Conservation (phyloP, 805 yeast genomes). For the Metschnikowia shivogae region DNA sequence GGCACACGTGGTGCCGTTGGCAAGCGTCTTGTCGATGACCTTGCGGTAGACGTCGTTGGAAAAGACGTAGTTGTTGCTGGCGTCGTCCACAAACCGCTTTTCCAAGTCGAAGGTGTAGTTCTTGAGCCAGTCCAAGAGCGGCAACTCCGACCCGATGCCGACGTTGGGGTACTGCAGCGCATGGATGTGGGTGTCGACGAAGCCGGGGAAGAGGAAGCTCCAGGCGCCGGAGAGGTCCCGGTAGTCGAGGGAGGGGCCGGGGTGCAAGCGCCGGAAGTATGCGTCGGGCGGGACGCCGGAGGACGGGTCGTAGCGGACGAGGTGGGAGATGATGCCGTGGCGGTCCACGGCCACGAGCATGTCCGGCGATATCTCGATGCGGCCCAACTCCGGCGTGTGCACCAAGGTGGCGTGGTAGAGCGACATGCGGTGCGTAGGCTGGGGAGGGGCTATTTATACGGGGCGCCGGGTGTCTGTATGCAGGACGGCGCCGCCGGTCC, state of each 20-base stretch:
- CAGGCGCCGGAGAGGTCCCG: conserved; percentile 34
- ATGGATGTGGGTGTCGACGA: conserved; percentile 44
- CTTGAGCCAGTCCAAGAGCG: conserved; percentile 84
- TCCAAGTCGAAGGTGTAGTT: conserved; percentile 90
- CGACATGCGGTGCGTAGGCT: too few species aligned
- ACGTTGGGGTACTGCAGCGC: conserved; percentile 44
- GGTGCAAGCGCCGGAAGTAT: conserved; percentile 15
- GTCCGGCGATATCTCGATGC: conserved; percentile 50
- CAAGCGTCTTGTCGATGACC: conserved; percentile 66
- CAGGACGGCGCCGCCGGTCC: too few species aligned
- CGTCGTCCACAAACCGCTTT: conserved; percentile 43
- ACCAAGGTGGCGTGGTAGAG: conserved; percentile 67
- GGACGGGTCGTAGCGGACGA: conserved; percentile 18
- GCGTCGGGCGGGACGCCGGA: conserved; percentile 14
- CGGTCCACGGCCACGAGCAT: conserved; percentile 62
- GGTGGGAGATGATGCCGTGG: conserved; percentile 50
- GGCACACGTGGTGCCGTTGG: conserved; percentile 87
- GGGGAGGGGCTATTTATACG: too few species aligned
- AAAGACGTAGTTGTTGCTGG: conserved; percentile 36
- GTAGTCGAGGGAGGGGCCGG: conserved; percentile 6
- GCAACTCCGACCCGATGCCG: conserved; percentile 74
- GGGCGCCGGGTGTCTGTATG: too few species aligned
- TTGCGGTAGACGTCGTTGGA: conserved; percentile 63
- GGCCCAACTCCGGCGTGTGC: conserved; percentile 62
- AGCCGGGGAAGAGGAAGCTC: conserved; percentile 59